These are phyloP conservation scores for Dictyostelium firmibasis DNA, from an alignment of 78 protist genomes.

Conservation along the genomic window DNA sequence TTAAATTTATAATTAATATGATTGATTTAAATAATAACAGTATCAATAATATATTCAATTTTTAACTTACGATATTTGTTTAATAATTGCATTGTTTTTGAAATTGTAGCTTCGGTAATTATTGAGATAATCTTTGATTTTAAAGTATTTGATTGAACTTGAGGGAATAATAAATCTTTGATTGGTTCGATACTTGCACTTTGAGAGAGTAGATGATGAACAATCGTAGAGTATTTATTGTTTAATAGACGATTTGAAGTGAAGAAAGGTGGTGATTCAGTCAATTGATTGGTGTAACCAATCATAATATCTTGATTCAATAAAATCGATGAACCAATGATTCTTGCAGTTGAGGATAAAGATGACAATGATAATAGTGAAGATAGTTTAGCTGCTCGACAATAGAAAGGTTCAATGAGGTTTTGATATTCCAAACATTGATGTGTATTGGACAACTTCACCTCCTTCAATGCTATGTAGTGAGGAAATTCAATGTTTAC, in stretches of 20 bases:
- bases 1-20: neutral
- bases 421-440: slow-evolving; percentile 1
- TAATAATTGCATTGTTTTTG: slow-evolving; percentile 10
- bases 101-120: slow-evolving; percentile 1
- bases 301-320: slow-evolving; percentile 9
- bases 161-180: slow-evolving; percentile 30
- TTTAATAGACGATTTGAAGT: neutral
- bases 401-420: neutral
- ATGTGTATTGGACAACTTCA: neutral
- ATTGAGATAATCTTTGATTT: neutral
- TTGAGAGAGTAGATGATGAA: slow-evolving; percentile 9
- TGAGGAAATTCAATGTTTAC: neutral
- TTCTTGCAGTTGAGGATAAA: neutral
- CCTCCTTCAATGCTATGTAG: neutral
- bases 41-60: neutral
- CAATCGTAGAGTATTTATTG: neutral
- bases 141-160: slow-evolving; percentile 21
- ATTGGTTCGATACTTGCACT: neutral
- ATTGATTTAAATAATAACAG: too few species aligned
- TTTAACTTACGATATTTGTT: slow-evolving; percentile 1
- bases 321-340: neutral
- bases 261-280: slow-evolving; percentile 20
- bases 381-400: neutral
- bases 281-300: neutral
- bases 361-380: neutral